Conservation (phyloP, 2,329 filamentous ascomycete genomes). For the Domatiomyces globalis region DNA sequence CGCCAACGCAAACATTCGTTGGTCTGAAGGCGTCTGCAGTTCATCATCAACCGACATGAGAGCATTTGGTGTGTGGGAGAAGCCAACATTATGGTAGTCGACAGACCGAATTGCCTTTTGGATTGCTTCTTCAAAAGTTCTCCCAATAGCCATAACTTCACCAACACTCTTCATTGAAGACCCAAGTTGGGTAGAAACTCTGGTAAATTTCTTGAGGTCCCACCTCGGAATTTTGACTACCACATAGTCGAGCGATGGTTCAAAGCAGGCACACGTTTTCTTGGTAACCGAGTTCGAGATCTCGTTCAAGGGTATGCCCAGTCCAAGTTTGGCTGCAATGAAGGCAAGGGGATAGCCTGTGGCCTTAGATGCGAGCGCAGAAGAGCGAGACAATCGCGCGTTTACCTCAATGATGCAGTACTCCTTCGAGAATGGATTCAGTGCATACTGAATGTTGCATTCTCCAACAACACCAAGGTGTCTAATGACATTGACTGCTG, state of each 20-base stretch:
- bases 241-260: conserved; percentile 93
- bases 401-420: conserved; percentile 99
- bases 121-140: conserved; percentile 95
- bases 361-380: conserved; percentile 88
- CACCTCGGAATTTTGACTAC: conserved; percentile 98
- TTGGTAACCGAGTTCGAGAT: conserved; percentile 94
- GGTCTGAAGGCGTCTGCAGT: conserved; percentile 91
- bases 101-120: conserved; percentile 95
- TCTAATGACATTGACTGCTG: conserved; percentile 90
- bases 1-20: conserved; percentile 91
- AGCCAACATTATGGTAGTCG: conserved; percentile 89
- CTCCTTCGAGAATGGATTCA: conserved; percentile 88
- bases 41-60: conserved; percentile 94
- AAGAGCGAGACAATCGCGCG: conserved; percentile 86
- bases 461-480: conserved; percentile 95
- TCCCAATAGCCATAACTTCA: conserved; percentile 95
- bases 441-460: conserved; percentile 96
- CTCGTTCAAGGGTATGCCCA: conserved; percentile 88
- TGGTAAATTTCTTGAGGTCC: conserved; percentile 98
- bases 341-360: conserved; percentile 94
- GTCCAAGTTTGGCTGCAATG: conserved; percentile 88
- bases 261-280: conserved; percentile 92
- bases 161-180: conserved; percentile 99
- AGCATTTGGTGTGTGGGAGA: conserved; percentile 68
- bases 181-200: conserved; percentile 86